Percentiles rank a stretch among this genome's conserved stretches.
Conservation (phyloP, 306 rosid genomes). For the Ammopiptanthus mongolicus region DNA sequence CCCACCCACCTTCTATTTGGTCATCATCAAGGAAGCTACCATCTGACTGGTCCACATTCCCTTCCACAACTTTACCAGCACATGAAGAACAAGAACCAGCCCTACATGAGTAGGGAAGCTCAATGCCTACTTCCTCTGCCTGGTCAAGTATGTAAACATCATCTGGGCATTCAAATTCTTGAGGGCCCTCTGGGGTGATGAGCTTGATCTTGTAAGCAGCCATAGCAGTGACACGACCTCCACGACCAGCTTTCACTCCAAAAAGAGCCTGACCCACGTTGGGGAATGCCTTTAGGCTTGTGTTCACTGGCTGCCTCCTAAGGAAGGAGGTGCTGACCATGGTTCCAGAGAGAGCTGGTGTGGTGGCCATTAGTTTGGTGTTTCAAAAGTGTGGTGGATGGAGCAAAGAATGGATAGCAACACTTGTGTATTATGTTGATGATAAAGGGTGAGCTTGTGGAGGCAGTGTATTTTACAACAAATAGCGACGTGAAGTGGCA, state of each 20-base stretch:
- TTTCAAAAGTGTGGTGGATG: not conserved
- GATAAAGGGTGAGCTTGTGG: slow-evolving; percentile 31
- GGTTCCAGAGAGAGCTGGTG: slow-evolving; percentile 58
- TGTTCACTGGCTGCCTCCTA: slow-evolving; percentile 31
- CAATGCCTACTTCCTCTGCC: slow-evolving; percentile 58
- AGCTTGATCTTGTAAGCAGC: slow-evolving; percentile 60
- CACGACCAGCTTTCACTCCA: slow-evolving; percentile 45
- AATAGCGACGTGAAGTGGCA: not conserved
- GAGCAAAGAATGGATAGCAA: not conserved
- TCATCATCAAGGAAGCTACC: slow-evolving; percentile 83
- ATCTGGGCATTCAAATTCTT: slow-evolving; percentile 50
- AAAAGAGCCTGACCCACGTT: slow-evolving; percentile 44
- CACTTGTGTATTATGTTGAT: not conserved
- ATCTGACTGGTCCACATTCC: slow-evolving; percentile 60
- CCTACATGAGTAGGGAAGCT: slow-evolving; percentile 82
- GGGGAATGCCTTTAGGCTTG: slow-evolving; percentile 37
- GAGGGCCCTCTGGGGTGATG: slow-evolving; percentile 54
- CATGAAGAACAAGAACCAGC: slow-evolving; percentile 92
- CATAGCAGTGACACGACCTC: slow-evolving; percentile 55
- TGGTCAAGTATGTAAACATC: slow-evolving; percentile 59
- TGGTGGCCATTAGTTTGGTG: slow-evolving; percentile 45
- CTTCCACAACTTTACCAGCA: slow-evolving; percentile 51
- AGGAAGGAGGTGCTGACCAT: slow-evolving; percentile 57
- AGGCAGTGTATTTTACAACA: slow-evolving; percentile 17
- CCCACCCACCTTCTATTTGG: slow-evolving; percentile 31